These are phyloP conservation scores for Aspergillus transmontanensis DNA, from an alignment of 2,329 filamentous ascomycete genomes.

Conservation along the genomic window DNA sequence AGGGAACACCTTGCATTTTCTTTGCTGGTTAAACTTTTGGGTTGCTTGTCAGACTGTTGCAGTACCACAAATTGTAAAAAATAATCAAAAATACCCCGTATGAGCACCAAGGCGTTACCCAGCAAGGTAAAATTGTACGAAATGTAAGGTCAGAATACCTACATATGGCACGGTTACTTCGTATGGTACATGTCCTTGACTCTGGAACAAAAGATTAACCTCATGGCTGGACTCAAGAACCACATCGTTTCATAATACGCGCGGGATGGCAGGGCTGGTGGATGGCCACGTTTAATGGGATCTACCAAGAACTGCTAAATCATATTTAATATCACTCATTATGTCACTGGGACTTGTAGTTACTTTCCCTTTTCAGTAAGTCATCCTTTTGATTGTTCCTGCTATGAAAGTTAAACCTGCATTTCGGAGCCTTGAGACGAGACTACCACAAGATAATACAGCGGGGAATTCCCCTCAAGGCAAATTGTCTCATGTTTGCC, in stretches of 20 bases:
- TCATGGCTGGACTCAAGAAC: slow-evolving; percentile 15
- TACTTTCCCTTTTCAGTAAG: slow-evolving; percentile 6
- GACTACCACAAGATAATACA: neutral
- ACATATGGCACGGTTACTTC: neutral
- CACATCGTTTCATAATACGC: slow-evolving; percentile 14
- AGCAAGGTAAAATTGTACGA: neutral
- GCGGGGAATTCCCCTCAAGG: neutral
- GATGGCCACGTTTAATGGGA: slow-evolving; percentile 12
- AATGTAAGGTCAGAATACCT: neutral
- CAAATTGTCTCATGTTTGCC: slow-evolving; percentile 3
- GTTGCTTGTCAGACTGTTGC: slow-evolving; percentile 10
- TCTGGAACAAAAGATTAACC: neutral
- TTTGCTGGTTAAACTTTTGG: slow-evolving; percentile 6
- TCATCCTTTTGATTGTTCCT: neutral
- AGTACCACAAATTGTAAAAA: neutral
- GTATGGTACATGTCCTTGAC: neutral
- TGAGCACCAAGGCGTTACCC: neutral
- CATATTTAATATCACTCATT: neutral
- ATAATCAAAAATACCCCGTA: neutral
- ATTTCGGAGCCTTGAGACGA: neutral
- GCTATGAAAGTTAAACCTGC: slow-evolving; percentile 1
- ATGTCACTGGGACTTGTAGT: neutral
- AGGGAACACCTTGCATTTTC: slow-evolving; percentile 4
- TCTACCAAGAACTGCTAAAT: slow-evolving; percentile 12
- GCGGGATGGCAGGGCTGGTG: slow-evolving; percentile 14